A percentile compares a stretch with the other conserved stretches of the same genome.
phyloP scores from a whole-genome alignment of 75 land plant genomes.

The Picea glauca region DNA sequence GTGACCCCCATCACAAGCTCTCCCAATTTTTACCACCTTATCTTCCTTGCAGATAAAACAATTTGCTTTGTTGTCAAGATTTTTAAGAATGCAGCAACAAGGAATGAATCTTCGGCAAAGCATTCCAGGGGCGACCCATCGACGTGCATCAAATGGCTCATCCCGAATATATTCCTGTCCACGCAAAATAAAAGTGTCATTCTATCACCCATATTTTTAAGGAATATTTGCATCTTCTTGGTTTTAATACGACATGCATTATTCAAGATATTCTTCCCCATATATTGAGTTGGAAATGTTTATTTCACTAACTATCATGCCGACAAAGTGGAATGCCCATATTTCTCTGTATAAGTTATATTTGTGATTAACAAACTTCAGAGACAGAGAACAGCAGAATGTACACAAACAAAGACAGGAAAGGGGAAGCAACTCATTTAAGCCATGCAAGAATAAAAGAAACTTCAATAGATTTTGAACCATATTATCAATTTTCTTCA shows the following conservation, averaged over 20 bases:
- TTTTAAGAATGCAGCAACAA: slow-evolving; percentile 28
- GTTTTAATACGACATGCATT: no score
- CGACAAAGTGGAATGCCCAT: no score
- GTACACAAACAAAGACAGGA: no score
- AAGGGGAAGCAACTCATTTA: no score
- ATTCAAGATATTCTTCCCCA: no score
- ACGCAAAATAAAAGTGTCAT: background rate
- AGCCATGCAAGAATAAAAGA: background rate
- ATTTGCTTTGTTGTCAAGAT: slow-evolving; percentile 6
- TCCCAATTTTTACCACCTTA: slow-evolving; percentile 32
- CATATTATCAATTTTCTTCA: background rate
- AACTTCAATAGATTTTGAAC: background rate
- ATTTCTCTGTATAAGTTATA: no score
- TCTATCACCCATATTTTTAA: no score
- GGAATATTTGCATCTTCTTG: no score
- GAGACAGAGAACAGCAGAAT: no score
- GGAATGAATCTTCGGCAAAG: slow-evolving; percentile 6
- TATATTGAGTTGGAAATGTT: no score
- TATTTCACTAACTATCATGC: no score
- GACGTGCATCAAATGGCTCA: slow-evolving; percentile 37
- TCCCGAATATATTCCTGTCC: slow-evolving; percentile 31
- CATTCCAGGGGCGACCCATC: slow-evolving; percentile 53
- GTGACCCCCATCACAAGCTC: slow-evolving; percentile 39
- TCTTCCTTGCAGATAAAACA: background rate
- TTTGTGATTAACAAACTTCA: no score